Evolutionary conservation across 371 early-diverging fungal genomes (phyloP), one percentile per base, ranked within the genome.

Genomic region (Mortierella sp.): DNA sequence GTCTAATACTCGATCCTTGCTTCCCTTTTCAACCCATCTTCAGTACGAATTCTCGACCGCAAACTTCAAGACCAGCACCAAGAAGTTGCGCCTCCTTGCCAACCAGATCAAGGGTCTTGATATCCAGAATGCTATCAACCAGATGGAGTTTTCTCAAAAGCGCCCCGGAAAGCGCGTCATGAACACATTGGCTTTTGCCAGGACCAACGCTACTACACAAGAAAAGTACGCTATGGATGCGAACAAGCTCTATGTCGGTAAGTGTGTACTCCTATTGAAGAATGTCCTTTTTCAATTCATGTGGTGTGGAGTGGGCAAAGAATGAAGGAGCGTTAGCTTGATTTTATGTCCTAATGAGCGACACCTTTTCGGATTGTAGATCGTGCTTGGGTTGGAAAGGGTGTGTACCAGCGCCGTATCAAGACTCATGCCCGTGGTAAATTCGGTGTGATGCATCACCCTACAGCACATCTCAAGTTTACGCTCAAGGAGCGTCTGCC

Each of bases 301-400:
- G 19, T 31, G 63, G 21, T 8, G 28, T 13, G 26, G 19, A 44
- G 13, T 14, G 45, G 14, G 52, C 9, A 19, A 34, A 38, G 8
- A 50, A 50, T 50, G 50, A 26, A 34, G 42, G 42, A 38, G 5
- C 1, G 42, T 3, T 3, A 3, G 31, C 47, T 7, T 38, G 21
- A 52, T 24, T 42, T 71, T 16, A 73, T 38, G 73, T 60, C 16
- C 28, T 60, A 63, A 50, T 31, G 34, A 19, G 19, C 63, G 14
- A 63, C 24, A 72, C 47, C 57, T 34, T 74, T 72, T 82, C 14
- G 31, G 34, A 34, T 10, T 42, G 19, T 92, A 90, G 91, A 91
- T 68, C 94, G 94, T 84, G 96, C 96, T 3, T 97, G 96, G 92
- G 97, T 97, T 28, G 99, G 99, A 31, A 98, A 98, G 88, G 98